phyloP scores from a whole-genome alignment of 1,284 basidiomycete species.

The Schizopora paradoxa region DNA sequence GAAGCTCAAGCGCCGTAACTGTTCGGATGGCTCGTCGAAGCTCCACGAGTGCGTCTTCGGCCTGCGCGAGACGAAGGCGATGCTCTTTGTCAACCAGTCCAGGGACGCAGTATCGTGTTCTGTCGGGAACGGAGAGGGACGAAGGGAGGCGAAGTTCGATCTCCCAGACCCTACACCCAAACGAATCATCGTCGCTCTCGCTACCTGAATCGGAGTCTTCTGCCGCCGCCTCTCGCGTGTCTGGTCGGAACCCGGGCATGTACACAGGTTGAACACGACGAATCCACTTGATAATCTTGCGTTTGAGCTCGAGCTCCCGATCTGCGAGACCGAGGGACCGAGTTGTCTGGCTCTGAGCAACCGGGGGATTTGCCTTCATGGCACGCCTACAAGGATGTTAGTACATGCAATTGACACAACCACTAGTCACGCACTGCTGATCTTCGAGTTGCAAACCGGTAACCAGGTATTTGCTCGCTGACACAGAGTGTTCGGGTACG shows the following conservation, averaged over 20 bases:
- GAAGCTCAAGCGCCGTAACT: background rate
- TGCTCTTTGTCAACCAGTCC: background rate
- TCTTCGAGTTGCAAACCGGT: constrained; percentile 22
- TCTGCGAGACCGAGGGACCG: background rate
- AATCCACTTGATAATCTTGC: constrained; percentile 4
- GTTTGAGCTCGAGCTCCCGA: background rate
- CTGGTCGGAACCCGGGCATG: no score
- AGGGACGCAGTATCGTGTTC: background rate
- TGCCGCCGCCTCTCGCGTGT: no score
- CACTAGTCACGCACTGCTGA: constrained; percentile 14
- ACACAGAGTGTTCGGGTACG: constrained; percentile 9
- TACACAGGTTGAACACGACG: background rate
- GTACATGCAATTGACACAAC: background rate
- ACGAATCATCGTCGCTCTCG: background rate
- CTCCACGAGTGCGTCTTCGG: constrained; percentile 5
- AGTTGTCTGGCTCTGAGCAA: background rate
- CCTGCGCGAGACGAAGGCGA: constrained; percentile 5
- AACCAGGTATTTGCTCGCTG: constrained; percentile 16
- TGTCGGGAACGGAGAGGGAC: background rate
- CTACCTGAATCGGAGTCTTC: no score
- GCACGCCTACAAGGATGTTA: background rate
- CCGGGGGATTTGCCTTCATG: background rate
- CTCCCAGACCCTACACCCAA: background rate
- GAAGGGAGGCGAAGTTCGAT: background rate
- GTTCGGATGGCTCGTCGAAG: constrained; percentile 4